These are phyloP conservation scores for Podaxis carcinomalis DNA, from an alignment of 768 basidiomycete genomes.

Conservation along the genomic window DNA sequence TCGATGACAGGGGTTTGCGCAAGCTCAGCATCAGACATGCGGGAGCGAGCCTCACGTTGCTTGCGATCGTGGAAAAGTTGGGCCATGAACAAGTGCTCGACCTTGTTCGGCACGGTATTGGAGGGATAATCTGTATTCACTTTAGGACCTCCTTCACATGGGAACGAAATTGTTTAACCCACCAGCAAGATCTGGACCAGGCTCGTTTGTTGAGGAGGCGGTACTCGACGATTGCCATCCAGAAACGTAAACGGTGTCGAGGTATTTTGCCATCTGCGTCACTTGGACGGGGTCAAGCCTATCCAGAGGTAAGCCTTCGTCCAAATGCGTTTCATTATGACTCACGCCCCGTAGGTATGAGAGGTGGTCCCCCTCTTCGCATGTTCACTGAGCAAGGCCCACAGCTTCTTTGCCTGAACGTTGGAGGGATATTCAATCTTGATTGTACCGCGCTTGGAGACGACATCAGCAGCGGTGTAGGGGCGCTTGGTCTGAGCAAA, in stretches of 20 bases:
- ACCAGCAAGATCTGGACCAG: conserved; percentile 98
- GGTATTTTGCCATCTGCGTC: conserved; percentile 98
- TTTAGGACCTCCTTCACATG: not conserved
- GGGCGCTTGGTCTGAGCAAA: conserved; percentile 86
- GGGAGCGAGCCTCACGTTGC: conserved; percentile 78
- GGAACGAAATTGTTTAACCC: conserved; percentile 14
- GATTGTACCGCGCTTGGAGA: conserved; percentile 88
- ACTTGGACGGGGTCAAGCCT: conserved; percentile 97
- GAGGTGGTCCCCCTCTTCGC: conserved; percentile 75
- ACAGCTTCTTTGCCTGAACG: conserved; percentile 84
- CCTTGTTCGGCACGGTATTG: conserved; percentile 98
- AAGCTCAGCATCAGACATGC: conserved; percentile 66
- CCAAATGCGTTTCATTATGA: conserved; percentile 19
- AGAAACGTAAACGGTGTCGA: conserved; percentile 98
- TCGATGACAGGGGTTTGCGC: conserved; percentile 70
- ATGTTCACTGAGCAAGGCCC: conserved; percentile 68
- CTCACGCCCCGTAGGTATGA: conserved; percentile 98
- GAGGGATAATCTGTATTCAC: conserved; percentile 80
- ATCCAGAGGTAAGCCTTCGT: not conserved
- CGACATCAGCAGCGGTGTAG: conserved; percentile 91
- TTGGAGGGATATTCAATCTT: conserved; percentile 84
- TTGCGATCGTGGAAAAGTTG: conserved; percentile 99
- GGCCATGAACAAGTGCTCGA: conserved; percentile 96
- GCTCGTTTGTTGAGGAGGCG: conserved; percentile 90
- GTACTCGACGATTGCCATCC: conserved; percentile 96